Evolutionary conservation across 192 early-diverging fungal genomes (phyloP), one percentile per base, ranked within the genome.

Genomic region (Linnemannia exigua): DNA sequence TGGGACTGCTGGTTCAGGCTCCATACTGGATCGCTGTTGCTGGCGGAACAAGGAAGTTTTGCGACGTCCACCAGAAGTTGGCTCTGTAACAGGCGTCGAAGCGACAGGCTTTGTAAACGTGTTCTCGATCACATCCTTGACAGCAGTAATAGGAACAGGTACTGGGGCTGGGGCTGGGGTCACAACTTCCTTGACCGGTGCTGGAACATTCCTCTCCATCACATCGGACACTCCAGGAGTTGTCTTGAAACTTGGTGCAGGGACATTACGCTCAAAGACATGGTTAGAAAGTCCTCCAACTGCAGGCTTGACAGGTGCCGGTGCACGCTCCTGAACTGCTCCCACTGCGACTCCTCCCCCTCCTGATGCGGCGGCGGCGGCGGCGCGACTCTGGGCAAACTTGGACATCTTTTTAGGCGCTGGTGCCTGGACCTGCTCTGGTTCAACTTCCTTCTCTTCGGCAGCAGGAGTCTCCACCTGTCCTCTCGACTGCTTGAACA

Each of bases 41-140:
- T 79, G 76, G 28, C 77, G 77, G 74, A 85, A 85, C 12, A 85
- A 41, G 8, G 83, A 84, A 20, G 71, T 67, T 33, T 84, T 84
- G 33, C 72, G 67, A 17, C 76, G 82, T 2, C 76, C 76, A 35
- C 63, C 19, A 1, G 31, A 46, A 38, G 72, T 11, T 28, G 44
- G 51, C n/a, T 70, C 66, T 20, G 50, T 22, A 19, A 15, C 12
- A 9, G 63, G 1, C 11, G 20, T 46, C 35, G 70, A 3, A 3
- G 67, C 25, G 1, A 38, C 4, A 11, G 83, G 73, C 69, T 85
- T 79, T 17, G 77, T 85, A 28, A 85, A 85, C 15, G 80, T 76
- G 47, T 82, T 82, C 31, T 76, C 80, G 17, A 82, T 72, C 2
- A 82, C 61, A 44, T 82, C 74, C 47, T 82, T 82, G 44, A 76